Base-by-base conservation (phyloP, 352 stramenopile species). In the Thraustochytrium sp. region DNA sequence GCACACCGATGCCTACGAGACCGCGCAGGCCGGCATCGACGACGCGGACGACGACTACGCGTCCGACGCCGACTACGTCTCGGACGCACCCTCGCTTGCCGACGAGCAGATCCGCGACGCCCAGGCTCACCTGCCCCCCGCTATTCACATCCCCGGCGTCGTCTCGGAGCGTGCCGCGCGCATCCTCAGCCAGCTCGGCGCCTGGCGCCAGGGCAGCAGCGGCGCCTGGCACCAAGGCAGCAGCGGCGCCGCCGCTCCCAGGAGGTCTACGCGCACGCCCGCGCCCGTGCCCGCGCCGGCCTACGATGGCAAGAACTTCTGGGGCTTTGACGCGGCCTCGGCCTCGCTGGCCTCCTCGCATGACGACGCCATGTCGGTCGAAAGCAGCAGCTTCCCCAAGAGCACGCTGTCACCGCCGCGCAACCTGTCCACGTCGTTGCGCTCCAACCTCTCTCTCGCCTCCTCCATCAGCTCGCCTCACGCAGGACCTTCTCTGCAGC, bases 1-100 rank as follows among this genome's bases (percentile, higher is more conserved):
- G 21, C 68, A 80, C 42, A 23, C 68, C n/a, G 23, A 46, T 23
- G 68, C 76, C 18, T 80, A 80, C 68, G 68, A 61, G 34, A 65
- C 40, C 13, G 31, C 31, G 21, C 31, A 80, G n/a, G 53, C 68
- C 0, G 68, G n/a, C 34, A 80, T 80, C 38, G 68, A 80, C 26
- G 34, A 11, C 34, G 48, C 37, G 44, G 26, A 46, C 23, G 48
- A 34, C 11, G 65, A 73, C 0, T 46, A 78, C 11, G 65, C 31
- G 11, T 46, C 68, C 18, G 42, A 42, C 18, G 68, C 13, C 21
- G 34, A 64, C 5, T 21, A 21, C n/a, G 68, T 29, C n/a, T 16
- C 53, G 11, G 68, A 80, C n/a, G 48, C 4, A 11, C 68, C 31
- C 18, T 42, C 34, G 8, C 48, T 65, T 3, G 31, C 29, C 11